Conservation (phyloP, 108 stramenopile species). For the Thalassiosira profunda region DNA sequence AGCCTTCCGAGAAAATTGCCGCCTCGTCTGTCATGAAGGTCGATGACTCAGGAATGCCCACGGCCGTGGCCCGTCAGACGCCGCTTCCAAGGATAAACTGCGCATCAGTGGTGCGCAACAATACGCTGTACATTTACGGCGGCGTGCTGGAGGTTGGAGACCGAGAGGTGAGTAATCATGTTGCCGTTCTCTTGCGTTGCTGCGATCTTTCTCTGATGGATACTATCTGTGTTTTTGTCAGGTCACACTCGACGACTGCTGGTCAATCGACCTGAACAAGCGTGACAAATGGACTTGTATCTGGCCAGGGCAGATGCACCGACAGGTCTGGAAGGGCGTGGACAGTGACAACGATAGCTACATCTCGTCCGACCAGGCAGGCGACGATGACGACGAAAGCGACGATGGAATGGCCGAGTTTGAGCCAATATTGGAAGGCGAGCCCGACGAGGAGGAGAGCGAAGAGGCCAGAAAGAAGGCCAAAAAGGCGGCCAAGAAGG, state of each 20-base stretch:
- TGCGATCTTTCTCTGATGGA: no score
- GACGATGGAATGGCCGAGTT: constrained; percentile 57
- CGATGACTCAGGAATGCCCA: constrained; percentile 61
- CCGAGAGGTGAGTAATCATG: no score
- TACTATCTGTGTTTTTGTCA: no score
- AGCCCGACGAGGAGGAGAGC: constrained; percentile 40
- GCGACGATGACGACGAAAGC: constrained; percentile 55
- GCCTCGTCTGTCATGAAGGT: constrained; percentile 73
- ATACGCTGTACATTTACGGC: constrained; percentile 74
- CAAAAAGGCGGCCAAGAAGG: constrained; percentile 55
- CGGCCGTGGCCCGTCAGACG: constrained; percentile 67
- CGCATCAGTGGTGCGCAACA: constrained; percentile 48
- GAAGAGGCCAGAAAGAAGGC: constrained; percentile 41
- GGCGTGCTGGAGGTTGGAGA: constrained; percentile 94
- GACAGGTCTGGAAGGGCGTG: constrained; percentile 90
- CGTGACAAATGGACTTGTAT: constrained; percentile 88
- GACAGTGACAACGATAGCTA: constrained; percentile 82
- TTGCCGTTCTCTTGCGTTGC: no score
- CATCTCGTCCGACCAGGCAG: constrained; percentile 64
- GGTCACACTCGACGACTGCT: constrained; percentile 92
- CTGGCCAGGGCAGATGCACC: constrained; percentile 88
- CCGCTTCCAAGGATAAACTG: constrained; percentile 89
- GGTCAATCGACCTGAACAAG: constrained; percentile 86
- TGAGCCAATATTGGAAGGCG: constrained; percentile 51
- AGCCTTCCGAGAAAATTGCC: constrained; percentile 12